Evolutionary conservation across 495 filamentous ascomycete species (phyloP).

Genomic region (Penicillium subrubescens): DNA sequence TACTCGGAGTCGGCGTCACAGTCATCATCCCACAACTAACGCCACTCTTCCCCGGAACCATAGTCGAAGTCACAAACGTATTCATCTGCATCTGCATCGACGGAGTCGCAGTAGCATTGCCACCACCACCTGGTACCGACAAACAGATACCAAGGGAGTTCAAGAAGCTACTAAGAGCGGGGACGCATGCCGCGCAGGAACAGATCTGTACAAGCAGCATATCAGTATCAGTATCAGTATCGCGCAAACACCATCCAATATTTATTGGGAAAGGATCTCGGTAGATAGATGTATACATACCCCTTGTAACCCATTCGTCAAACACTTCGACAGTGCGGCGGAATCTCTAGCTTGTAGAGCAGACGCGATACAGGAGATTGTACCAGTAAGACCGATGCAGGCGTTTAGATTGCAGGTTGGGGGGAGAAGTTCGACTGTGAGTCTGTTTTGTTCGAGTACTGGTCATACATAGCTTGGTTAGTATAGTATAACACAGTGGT

Average conservation of each 20-base stretch:
- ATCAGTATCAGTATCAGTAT: background rate
- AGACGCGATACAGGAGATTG: slow-evolving; percentile 22
- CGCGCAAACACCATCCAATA: background rate
- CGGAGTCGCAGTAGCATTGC: background rate
- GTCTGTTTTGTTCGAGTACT: slow-evolving; percentile 20
- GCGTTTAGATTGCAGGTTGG: slow-evolving; percentile 24
- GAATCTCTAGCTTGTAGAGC: slow-evolving; percentile 21
- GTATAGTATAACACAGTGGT: background rate
- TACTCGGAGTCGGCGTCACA: background rate
- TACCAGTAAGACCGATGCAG: slow-evolving; percentile 23
- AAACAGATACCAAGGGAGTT: slow-evolving; percentile 25
- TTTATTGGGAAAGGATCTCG: background rate
- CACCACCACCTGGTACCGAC: background rate
- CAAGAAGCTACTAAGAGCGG: slow-evolving; percentile 16
- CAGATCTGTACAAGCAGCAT: slow-evolving; percentile 20
- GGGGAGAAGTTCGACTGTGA: slow-evolving; percentile 18
- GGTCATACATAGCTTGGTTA: background rate
- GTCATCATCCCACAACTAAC: background rate
- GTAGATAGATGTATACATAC: slow-evolving; percentile 1
- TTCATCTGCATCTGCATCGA: background rate
- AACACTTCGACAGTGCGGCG: slow-evolving; percentile 21
- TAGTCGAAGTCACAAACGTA: background rate
- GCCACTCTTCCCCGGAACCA: background rate
- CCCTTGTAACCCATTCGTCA: slow-evolving; percentile 21
- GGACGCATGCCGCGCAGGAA: slow-evolving; percentile 27